Base-by-base conservation (phyloP, 257 asterid genomes). In the Ocimum tenuiflorum region DNA sequence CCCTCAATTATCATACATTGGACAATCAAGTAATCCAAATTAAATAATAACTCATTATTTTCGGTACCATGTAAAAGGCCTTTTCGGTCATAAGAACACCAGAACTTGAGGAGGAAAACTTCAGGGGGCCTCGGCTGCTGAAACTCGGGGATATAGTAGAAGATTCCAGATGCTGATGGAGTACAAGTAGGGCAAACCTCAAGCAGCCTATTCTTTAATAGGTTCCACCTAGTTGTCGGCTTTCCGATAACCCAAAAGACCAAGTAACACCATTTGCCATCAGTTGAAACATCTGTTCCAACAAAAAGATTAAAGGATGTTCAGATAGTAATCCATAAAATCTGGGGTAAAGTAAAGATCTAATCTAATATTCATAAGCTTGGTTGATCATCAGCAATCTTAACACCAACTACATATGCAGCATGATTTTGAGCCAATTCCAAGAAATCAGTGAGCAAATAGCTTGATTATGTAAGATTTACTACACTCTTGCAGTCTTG, bases 211-310 rank as follows among this genome's bases (percentile, higher is more conserved):
- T 67, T 78, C 80, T 74, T 84, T 75, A 88, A 72, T 64, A 85
- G 57, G 58, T 65, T 75, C 96, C 95, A 88, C 56, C 63, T 70
- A 1, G 84, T 82, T 19, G 71, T 66, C 24, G 85, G 73, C 72
- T 79, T 81, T 10, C 86, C 88, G 60, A 75, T 75, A 1, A 88
- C 96, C 92, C 95, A 86, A 43, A 84, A 84, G 24, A 88, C 85
- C 57, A 86, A 14, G 81, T 86, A 88, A 73, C 96, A 88, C 96
- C 96, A 88, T 75, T 77, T 86, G 18, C 95, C 92, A 72, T 88
- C 96, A 6, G 95, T 86, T 4, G 87, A 82, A 72, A 86, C 60
- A 67, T 88, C 96, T 88, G 80, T 36, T 72, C 12, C 60, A 67
- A 27, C 38, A 62, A 74, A 72, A 59, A 15, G 36, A 23, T 22